A percentile compares a stretch with the other conserved stretches of the same genome.
Conservation (phyloP, 2,329 filamentous ascomycete genomes). For the Ilyonectria robusta region DNA sequence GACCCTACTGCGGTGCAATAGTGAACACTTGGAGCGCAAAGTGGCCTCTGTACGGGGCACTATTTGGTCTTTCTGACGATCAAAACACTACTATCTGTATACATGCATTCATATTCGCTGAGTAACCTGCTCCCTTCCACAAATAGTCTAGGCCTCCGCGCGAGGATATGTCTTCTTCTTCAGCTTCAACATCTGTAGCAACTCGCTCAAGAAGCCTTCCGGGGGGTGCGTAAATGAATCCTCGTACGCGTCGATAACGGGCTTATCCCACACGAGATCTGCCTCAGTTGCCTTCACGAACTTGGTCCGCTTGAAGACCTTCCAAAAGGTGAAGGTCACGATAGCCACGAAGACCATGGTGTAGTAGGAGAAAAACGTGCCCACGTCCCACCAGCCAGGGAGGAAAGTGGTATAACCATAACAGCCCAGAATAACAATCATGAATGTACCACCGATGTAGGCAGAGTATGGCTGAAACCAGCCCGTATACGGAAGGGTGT, state of each 20-base stretch:
- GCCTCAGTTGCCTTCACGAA: conserved; percentile 14
- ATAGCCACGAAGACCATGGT: conserved; percentile 56
- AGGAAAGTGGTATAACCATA: conserved; percentile 68
- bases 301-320: conserved; percentile 23
- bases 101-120: not conserved
- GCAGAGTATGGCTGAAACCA: conserved; percentile 69
- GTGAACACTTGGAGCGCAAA: too few species aligned
- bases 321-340: conserved; percentile 18
- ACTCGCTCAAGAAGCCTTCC: conserved; percentile 16
- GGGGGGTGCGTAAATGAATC: conserved; percentile 5
- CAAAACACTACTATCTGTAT: not conserved
- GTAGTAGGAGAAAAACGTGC: conserved; percentile 65
- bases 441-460: conserved; percentile 58
- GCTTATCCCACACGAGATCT: conserved; percentile 29
- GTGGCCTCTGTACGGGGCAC: too few species aligned
- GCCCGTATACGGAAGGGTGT: conserved; percentile 67
- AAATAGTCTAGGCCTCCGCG: not conserved
- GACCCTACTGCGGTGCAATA: too few species aligned
- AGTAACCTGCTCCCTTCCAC: not conserved
- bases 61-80: too few species aligned
- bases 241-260: conserved; percentile 27
- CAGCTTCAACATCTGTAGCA: conserved; percentile 15
- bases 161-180: not conserved
- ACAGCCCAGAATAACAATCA: not conserved
- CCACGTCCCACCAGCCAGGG: conserved; percentile 58